Percentiles rank a stretch among this genome's conserved stretches.
phyloP scores from a whole-genome alignment of 2,329 filamentous ascomycete species.

The Aspergillus brunneoviolaceus region DNA sequence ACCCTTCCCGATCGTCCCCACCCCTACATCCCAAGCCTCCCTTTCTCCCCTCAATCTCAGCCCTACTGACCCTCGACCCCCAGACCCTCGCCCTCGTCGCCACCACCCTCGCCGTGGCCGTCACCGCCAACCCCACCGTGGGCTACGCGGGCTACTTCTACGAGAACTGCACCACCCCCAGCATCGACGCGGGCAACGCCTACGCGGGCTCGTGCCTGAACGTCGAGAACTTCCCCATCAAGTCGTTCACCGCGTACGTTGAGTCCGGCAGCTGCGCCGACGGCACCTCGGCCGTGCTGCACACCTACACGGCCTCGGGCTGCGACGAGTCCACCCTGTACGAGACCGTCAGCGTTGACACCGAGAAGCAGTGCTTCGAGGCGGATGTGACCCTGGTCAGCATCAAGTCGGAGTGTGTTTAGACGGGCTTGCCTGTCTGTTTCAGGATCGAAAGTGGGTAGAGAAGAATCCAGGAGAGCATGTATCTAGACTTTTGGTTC shows the following conservation, averaged over 20 bases:
- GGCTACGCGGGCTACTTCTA: background rate
- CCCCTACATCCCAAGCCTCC: background rate
- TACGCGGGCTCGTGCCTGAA: constrained; percentile 15
- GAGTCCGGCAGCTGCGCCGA: constrained; percentile 15
- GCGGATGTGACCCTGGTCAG: background rate
- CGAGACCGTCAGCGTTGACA: background rate
- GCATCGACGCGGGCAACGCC: constrained; percentile 9
- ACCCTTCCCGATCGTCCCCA: background rate
- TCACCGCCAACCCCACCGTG: background rate
- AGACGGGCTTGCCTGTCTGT: background rate
- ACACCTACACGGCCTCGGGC: background rate
- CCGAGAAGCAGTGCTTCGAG: background rate
- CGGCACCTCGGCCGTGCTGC: constrained; percentile 10
- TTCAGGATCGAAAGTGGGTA: background rate
- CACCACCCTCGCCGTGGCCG: background rate
- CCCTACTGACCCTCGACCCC: background rate
- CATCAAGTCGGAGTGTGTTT: background rate
- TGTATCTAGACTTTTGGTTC: background rate
- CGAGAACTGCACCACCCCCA: constrained; percentile 3
- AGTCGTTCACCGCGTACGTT: constrained; percentile 18
- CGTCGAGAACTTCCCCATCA: constrained; percentile 18
- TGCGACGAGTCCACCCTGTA: background rate
- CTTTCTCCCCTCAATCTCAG: background rate
- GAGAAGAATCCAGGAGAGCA: background rate
- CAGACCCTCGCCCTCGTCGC: background rate